These are phyloP conservation scores for Pseudohyphozyma bogoriensis DNA, from an alignment of 768 basidiomycete species.

Conservation along the genomic window DNA sequence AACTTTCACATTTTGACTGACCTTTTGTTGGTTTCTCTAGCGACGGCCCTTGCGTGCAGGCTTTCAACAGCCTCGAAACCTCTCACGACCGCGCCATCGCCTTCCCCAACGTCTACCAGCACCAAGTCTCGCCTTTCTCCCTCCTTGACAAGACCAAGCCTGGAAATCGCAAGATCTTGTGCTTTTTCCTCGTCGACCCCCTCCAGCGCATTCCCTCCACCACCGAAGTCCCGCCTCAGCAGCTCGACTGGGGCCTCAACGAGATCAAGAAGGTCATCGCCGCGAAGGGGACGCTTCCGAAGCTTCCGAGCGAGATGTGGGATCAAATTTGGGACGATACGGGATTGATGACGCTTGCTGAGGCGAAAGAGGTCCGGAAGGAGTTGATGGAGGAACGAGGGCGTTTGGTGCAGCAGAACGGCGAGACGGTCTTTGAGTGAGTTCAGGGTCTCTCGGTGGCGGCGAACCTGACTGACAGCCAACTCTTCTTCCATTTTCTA, in stretches of 20 bases:
- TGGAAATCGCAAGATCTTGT: conserved; percentile 44
- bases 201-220: conserved; percentile 42
- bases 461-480: not conserved
- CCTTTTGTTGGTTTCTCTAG: conserved; percentile 2
- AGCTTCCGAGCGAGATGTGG: not conserved
- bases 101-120: conserved; percentile 54
- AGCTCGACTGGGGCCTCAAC: conserved; percentile 32
- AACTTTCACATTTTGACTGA: not conserved
- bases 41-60: conserved; percentile 35
- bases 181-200: conserved; percentile 47
- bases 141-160: conserved; percentile 42
- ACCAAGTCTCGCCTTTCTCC: conserved; percentile 41
- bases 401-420: not conserved
- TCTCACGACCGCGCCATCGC: conserved; percentile 41
- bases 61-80: conserved; percentile 42
- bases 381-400: conserved; percentile 9
- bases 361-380: conserved; percentile 4
- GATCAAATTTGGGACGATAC: not conserved
- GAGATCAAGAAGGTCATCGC: not conserved
- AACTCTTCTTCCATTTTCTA: not conserved
- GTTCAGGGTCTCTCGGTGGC: not conserved
- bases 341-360: not conserved
- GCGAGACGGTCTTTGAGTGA: not conserved
- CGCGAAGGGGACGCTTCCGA: not conserved
- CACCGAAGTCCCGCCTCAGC: conserved; percentile 46